Evolutionary conservation across 225 moss, liverwort and hornwort species (phyloP).

Genomic region (Neckera pumila): DNA sequence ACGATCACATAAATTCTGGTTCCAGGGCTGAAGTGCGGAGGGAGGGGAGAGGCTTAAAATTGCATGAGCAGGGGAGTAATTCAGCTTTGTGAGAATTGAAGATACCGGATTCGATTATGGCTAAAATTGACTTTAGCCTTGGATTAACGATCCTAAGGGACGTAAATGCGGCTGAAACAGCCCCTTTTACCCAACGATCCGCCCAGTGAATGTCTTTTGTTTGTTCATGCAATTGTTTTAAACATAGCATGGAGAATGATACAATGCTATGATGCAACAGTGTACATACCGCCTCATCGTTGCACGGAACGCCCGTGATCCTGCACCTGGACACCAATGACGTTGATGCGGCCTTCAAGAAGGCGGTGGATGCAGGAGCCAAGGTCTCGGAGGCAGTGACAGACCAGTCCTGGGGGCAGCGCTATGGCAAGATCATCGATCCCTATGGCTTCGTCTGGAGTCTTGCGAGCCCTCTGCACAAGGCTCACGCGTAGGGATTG

Average conservation of each 20-base stretch:
- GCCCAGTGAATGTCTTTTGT: too few species aligned
- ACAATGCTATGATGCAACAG: neutral
- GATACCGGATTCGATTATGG: neutral
- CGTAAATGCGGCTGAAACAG: neutral
- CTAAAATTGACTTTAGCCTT: neutral
- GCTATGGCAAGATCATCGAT: slow-evolving; percentile 49
- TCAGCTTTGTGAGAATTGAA: neutral
- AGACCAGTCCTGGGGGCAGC: slow-evolving; percentile 55
- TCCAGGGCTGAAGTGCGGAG: neutral
- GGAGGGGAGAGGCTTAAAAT: too few species aligned
- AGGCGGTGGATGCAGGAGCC: slow-evolving; percentile 50
- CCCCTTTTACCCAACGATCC: neutral
- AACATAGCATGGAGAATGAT: neutral
- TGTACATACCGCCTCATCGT: slow-evolving; percentile 16
- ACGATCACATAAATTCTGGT: neutral
- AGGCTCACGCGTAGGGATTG: neutral
- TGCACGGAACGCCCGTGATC: slow-evolving; percentile 38
- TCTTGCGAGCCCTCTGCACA: slow-evolving; percentile 26
- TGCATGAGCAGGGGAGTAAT: neutral
- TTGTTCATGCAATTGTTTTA: neutral
- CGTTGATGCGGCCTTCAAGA: slow-evolving; percentile 50
- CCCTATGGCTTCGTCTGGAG: slow-evolving; percentile 63
- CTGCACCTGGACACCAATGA: slow-evolving; percentile 50
- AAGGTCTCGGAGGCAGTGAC: slow-evolving; percentile 37
- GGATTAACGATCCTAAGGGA: neutral